Conservation (phyloP, 192 early-diverging fungal genomes). For the Coemansia sp. region DNA sequence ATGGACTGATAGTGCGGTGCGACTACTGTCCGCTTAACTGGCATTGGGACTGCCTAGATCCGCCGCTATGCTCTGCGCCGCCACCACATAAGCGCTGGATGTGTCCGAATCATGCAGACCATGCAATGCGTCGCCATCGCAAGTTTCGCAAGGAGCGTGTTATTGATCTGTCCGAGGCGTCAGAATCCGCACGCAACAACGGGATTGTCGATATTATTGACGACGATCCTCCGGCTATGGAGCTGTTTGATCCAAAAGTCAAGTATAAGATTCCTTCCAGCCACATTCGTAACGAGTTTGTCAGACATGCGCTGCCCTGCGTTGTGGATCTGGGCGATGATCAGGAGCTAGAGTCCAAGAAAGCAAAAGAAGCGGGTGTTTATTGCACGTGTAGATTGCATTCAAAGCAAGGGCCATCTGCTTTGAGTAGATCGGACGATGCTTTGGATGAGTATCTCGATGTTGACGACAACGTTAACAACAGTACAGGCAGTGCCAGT, state of each 20-base stretch:
- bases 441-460: background rate
- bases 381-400: too few relatives aligned
- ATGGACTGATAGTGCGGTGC: slow-evolving; percentile 43
- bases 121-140: slow-evolving; percentile 40
- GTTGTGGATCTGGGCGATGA: background rate
- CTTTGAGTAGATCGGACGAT: background rate
- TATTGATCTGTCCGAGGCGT: slow-evolving; percentile 37
- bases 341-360: background rate
- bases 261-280: slow-evolving; percentile 35
- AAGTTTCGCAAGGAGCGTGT: slow-evolving; percentile 50
- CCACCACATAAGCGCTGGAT: slow-evolving; percentile 47
- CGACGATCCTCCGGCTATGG: slow-evolving; percentile 43
- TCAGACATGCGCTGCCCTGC: slow-evolving; percentile 13
- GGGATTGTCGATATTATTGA: slow-evolving; percentile 46
- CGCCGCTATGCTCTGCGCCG: slow-evolving; percentile 46
- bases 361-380: background rate
- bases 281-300: slow-evolving; percentile 35
- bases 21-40: slow-evolving; percentile 54
- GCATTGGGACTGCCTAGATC: slow-evolving; percentile 57
- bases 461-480: background rate
- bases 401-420: background rate
- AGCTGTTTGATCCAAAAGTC: slow-evolving; percentile 52
- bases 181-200: slow-evolving; percentile 37
- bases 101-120: slow-evolving; percentile 56
- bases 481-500: background rate